These are phyloP conservation scores for Trichaptum fuscoviolaceum DNA, from an alignment of 768 basidiomycete genomes.

Conservation along the genomic window DNA sequence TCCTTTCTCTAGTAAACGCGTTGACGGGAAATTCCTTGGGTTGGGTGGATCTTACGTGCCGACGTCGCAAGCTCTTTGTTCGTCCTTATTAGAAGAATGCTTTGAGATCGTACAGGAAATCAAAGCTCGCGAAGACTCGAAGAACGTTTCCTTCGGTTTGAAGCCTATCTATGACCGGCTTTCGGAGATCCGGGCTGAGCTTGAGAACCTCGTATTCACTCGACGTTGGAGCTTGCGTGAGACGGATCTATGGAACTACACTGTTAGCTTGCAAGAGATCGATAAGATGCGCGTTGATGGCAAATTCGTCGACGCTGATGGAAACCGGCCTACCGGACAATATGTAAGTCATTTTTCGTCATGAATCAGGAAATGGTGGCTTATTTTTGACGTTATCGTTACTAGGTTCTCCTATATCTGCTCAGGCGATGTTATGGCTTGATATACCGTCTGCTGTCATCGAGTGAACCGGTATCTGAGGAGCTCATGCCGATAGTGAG, in stretches of 20 bases:
- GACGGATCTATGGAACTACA: conserved; percentile 92
- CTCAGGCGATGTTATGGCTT: conserved; percentile 93
- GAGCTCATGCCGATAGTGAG: conserved; percentile 94
- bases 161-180: conserved; percentile 94
- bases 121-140: conserved; percentile 85
- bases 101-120: conserved; percentile 96
- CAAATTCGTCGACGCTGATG: conserved; percentile 93
- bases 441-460: conserved; percentile 88
- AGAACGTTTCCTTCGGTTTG: conserved; percentile 77
- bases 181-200: conserved; percentile 74
- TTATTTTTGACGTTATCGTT: conserved; percentile 5
- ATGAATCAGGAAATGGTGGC: background rate
- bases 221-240: conserved; percentile 97
- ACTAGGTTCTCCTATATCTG: conserved; percentile 85
- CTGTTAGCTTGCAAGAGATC: conserved; percentile 88
- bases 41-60: conserved; percentile 82
- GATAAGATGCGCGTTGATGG: conserved; percentile 97
- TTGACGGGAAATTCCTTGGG: conserved; percentile 93
- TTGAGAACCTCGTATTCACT: conserved; percentile 89
- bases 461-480: conserved; percentile 95
- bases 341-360: conserved; percentile 52
- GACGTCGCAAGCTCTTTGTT: conserved; percentile 84
- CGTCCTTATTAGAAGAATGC: conserved; percentile 91
- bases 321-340: conserved; percentile 89
- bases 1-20: conserved; percentile 60